Evolutionary conservation across 2,329 filamentous ascomycete genomes (phyloP).

Genomic region (Sphaceloma murrayae): DNA sequence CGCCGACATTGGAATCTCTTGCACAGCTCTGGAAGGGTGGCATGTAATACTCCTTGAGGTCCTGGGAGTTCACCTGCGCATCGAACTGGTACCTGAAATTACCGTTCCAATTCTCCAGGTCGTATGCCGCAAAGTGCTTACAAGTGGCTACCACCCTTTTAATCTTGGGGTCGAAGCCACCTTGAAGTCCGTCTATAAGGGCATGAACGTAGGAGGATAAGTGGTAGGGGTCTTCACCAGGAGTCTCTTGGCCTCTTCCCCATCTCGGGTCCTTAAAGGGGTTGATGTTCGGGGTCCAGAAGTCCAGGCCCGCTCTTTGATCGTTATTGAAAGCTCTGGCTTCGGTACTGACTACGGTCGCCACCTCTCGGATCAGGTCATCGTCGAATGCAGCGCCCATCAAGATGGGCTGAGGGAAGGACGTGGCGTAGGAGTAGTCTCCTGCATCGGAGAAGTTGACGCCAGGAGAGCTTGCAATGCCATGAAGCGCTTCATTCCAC

Average conservation of each 20-base stretch:
- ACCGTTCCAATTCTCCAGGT: constrained; percentile 27
- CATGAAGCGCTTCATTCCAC: constrained; percentile 53
- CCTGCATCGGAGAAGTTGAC: constrained; percentile 46
- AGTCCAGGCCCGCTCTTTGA: constrained; percentile 47
- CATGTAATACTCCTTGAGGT: constrained; percentile 59
- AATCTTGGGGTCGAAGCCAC: constrained; percentile 26
- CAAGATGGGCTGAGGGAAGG: constrained; percentile 55
- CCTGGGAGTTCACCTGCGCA: constrained; percentile 49
- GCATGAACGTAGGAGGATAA: constrained; percentile 28
- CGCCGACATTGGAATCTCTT: constrained; percentile 37
- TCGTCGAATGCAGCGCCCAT: constrained; percentile 57
- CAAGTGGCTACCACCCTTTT: constrained; percentile 38
- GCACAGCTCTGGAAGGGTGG: constrained; percentile 51
- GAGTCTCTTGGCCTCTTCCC: constrained; percentile 24
- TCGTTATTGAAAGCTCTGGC: constrained; percentile 56
- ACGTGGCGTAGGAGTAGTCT: constrained; percentile 51
- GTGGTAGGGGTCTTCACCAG: constrained; percentile 26
- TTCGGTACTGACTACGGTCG: constrained; percentile 48
- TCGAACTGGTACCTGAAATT: constrained; percentile 42
- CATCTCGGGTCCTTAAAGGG: constrained; percentile 49
- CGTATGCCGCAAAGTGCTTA: constrained; percentile 36
- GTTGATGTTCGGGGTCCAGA: constrained; percentile 58
- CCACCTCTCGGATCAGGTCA: constrained; percentile 49
- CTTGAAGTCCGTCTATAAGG: constrained; percentile 29
- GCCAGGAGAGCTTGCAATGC: constrained; percentile 42